phyloP scores from a whole-genome alignment of 257 asterid species.

The Osmanthus fragrans region DNA sequence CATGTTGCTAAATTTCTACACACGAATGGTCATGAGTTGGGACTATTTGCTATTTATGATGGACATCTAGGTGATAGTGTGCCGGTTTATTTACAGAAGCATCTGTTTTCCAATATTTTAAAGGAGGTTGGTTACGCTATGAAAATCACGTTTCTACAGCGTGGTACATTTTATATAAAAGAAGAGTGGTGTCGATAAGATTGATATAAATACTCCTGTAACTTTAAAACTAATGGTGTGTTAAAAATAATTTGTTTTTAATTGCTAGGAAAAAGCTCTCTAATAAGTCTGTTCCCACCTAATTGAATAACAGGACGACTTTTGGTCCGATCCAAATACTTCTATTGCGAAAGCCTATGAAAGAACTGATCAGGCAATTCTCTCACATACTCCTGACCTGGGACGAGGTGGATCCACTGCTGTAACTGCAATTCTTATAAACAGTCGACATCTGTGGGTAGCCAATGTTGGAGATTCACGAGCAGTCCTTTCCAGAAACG shows the following conservation, averaged over 20 bases:
- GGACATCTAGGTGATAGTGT: conserved; percentile 88
- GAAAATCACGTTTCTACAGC: not conserved
- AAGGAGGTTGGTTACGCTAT: conserved; percentile 64
- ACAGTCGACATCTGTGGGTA: too few species aligned
- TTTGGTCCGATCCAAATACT: conserved; percentile 67
- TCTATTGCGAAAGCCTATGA: conserved; percentile 77
- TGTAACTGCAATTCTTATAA: too few species aligned
- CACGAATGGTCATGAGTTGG: conserved; percentile 62
- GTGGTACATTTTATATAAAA: not conserved
- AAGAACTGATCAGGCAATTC: conserved; percentile 81
- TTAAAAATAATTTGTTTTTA: not conserved
- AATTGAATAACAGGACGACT: conserved; percentile 54
- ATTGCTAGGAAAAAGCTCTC: not conserved
- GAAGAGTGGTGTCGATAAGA: not conserved
- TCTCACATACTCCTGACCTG: conserved; percentile 73
- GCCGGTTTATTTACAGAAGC: conserved; percentile 84
- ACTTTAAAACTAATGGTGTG: not conserved
- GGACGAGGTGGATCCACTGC: conserved; percentile 33
- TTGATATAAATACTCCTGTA: not conserved
- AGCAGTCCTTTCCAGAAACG: conserved; percentile 80
- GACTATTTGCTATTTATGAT: conserved; percentile 84
- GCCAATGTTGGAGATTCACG: conserved; percentile 69
- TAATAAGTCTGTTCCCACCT: not conserved
- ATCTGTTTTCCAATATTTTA: conserved; percentile 75
- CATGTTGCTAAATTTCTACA: conserved; percentile 86